phyloP scores from a whole-genome alignment of 495 filamentous ascomycete species.

The Penicillium dipodomyicola region DNA sequence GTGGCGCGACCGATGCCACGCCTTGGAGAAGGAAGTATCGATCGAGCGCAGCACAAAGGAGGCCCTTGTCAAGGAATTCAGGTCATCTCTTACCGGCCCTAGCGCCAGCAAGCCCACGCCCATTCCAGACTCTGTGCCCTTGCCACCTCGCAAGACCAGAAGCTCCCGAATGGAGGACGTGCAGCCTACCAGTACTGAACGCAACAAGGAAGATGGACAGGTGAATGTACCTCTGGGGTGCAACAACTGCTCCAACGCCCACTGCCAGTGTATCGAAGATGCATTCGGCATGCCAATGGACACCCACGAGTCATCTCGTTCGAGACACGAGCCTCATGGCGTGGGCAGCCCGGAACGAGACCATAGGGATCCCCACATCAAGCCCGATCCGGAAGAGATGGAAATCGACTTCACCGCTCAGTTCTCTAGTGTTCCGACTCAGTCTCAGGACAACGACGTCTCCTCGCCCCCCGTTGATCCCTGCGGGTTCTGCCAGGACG shows the following conservation, averaged over 20 bases:
- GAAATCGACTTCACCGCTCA: constrained; percentile 73
- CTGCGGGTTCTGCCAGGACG: constrained; percentile 87
- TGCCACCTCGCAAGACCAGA: constrained; percentile 29
- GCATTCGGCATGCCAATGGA: constrained; percentile 48
- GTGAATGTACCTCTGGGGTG: constrained; percentile 54
- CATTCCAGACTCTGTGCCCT: constrained; percentile 35
- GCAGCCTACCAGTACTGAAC: constrained; percentile 13
- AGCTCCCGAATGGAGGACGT: constrained; percentile 28
- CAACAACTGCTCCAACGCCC: constrained; percentile 56
- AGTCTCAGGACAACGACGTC: constrained; percentile 28
- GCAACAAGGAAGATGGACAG: constrained; percentile 19
- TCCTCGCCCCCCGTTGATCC: constrained; percentile 56
- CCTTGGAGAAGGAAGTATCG: constrained; percentile 47
- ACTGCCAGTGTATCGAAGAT: constrained; percentile 73
- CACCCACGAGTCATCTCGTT: constrained; percentile 26
- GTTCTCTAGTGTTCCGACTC: constrained; percentile 50
- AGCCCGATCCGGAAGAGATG: constrained; percentile 58
- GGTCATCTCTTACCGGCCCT: constrained; percentile 30
- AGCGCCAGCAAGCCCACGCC: constrained; percentile 19
- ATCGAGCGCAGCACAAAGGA: constrained; percentile 46
- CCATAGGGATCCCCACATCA: constrained; percentile 40
- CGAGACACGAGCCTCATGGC: constrained; percentile 35
- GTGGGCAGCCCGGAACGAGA: constrained; percentile 34
- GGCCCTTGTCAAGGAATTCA: constrained; percentile 42
- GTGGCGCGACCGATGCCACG: constrained; percentile 50